Base-by-base conservation (phyloP, 192 early-diverging fungal species). In the Entomortierella beljakovae region DNA sequence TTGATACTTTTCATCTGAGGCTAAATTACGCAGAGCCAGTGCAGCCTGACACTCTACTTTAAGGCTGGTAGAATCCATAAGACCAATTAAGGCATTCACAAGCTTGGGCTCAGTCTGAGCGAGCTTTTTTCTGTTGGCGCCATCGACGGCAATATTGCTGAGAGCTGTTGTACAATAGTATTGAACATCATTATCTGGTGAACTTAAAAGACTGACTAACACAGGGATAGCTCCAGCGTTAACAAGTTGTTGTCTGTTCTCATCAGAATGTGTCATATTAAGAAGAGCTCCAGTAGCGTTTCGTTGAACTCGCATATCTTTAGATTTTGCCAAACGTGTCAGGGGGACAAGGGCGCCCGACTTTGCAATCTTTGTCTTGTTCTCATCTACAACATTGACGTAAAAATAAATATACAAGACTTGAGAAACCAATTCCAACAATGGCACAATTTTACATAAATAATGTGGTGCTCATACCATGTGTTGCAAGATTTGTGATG, bases 151-250 rank as follows among this genome's bases (percentile, higher is more conserved):
- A 63, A 97, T 93, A 74, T 96, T 95, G 73, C 91, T 92, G 26
- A 97, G 88, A 23, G 94, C 93, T 38, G 95, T 97, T 31, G 92
- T 93, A 52, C 90, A 94, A 56, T 96, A 97, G 81, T 97, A 96
- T 71, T 95, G 93, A 18, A 96, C 90, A 82, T 96, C 95, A 26
- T 88, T 84, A 69, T 96, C 94, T 34, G 90, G 83, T 7, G 91
- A 92, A 58, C 82, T 86, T 31, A 97, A 81, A 31, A 96, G 84
- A 48, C 85, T 83, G 40, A 95, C 93, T 15, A 95, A 84, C 13
- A 93, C 89, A n/a, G 95, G 93, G 59, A 96, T 88, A 23, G 94
- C 94, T 22, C 91, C 90, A 10, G 93, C 91, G 58, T 88, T 90
- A 31, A 95, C 92, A n/a, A 94, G 82, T 81, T 93, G 90, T 70